These are phyloP conservation scores for Ceratocystis papillata DNA, from an alignment of 2,329 filamentous ascomycete genomes.

Conservation along the genomic window DNA sequence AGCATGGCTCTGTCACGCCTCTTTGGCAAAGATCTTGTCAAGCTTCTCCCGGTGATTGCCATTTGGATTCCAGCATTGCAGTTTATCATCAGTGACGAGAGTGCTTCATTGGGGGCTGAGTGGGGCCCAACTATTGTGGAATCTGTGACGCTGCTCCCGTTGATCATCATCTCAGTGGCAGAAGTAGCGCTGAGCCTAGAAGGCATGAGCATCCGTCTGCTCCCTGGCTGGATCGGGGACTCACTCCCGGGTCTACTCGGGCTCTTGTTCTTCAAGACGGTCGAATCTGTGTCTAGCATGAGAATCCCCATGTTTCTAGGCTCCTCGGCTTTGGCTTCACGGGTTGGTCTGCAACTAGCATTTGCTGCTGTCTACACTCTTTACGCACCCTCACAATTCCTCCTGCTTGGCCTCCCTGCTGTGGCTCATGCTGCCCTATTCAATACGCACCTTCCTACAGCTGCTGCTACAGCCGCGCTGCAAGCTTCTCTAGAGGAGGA, in stretches of 20 bases:
- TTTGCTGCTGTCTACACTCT: slow-evolving; percentile 55
- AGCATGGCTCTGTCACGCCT: slow-evolving; percentile 47
- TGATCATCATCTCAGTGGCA: slow-evolving; percentile 54
- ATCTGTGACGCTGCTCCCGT: slow-evolving; percentile 57
- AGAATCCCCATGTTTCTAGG: slow-evolving; percentile 46
- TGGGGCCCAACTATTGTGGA: slow-evolving; percentile 70
- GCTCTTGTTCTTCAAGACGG: slow-evolving; percentile 52
- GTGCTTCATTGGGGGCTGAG: slow-evolving; percentile 52
- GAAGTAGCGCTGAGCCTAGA: slow-evolving; percentile 46
- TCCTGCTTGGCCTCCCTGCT: slow-evolving; percentile 59
- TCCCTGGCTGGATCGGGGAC: slow-evolving; percentile 49
- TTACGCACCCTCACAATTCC: slow-evolving; percentile 35
- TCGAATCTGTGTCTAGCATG: slow-evolving; percentile 35
- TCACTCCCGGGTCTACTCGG: slow-evolving; percentile 54
- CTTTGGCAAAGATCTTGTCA: slow-evolving; percentile 33
- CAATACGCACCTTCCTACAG: slow-evolving; percentile 62
- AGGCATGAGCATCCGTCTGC: slow-evolving; percentile 37
- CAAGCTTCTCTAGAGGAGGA: slow-evolving; percentile 55
- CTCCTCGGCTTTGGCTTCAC: slow-evolving; percentile 52
- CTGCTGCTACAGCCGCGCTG: slow-evolving; percentile 47
- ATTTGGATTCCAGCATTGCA: slow-evolving; percentile 65
- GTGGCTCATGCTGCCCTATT: slow-evolving; percentile 58
- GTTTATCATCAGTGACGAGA: slow-evolving; percentile 57
- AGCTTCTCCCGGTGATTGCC: slow-evolving; percentile 60
- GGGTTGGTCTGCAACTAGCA: slow-evolving; percentile 60